These are phyloP conservation scores for Candida dendrica DNA, from an alignment of 805 yeast species.

Conservation along the genomic window DNA sequence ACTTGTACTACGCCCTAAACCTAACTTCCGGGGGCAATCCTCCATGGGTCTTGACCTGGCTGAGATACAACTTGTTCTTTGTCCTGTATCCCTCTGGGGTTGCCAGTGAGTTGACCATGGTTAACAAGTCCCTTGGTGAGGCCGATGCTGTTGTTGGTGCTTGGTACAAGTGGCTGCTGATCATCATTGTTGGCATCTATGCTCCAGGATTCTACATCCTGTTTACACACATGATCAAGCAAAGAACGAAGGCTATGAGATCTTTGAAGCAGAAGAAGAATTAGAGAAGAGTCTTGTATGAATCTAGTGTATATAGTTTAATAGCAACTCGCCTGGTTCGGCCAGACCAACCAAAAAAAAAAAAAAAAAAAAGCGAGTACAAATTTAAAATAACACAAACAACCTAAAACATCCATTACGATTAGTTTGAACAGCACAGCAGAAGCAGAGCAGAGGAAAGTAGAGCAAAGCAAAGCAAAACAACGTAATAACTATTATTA, in stretches of 20 bases:
- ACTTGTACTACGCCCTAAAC: slow-evolving; percentile 76
- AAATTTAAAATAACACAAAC: no score
- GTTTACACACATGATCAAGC: slow-evolving; percentile 82
- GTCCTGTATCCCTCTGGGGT: slow-evolving; percentile 90
- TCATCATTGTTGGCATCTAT: slow-evolving; percentile 55
- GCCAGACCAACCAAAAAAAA: no score
- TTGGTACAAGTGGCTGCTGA: slow-evolving; percentile 48
- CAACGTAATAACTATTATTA: no score
- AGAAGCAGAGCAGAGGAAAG: no score
- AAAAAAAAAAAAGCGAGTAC: no score
- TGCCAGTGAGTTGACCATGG: slow-evolving; percentile 68
- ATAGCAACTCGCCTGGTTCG: no score
- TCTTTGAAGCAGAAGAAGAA: not conserved
- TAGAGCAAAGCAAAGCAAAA: no score
- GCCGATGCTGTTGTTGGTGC: slow-evolving; percentile 49
- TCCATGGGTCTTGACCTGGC: slow-evolving; percentile 52
- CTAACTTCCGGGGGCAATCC: slow-evolving; percentile 43
- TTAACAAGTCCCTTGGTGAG: slow-evolving; percentile 61
- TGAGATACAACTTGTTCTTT: slow-evolving; percentile 78
- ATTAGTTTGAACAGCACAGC: no score
- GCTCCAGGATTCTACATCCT: slow-evolving; percentile 83
- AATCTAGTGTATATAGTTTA: no score
- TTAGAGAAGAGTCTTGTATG: no score
- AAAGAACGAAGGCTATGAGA: slow-evolving; percentile 72
- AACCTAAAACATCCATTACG: no score